Evolutionary conservation across 345 rosid species (phyloP), one percentile per base, ranked within the genome.

Genomic region (Corchorus capsularis): DNA sequence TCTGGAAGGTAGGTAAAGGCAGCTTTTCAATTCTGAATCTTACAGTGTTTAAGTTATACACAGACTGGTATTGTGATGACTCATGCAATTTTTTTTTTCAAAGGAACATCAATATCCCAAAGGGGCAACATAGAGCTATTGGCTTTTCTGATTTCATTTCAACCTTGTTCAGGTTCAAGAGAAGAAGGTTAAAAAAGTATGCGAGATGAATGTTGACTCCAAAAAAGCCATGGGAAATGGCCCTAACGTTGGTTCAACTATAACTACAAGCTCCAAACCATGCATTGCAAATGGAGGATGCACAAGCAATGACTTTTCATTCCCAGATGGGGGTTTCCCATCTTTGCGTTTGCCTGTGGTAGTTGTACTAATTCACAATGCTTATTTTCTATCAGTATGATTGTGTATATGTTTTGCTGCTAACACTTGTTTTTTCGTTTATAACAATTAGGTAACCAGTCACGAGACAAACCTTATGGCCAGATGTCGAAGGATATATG

Each of bases 281-380:
- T 80, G 13, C 74, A 79, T 88, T 70, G 87, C 81, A 37, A 95
- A 90, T 83, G 98, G 97, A 75, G 94, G 86, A 73, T 82, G 79
- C 76, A 71, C 82, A 15, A 80, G 82, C 86, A 88, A 82, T 73
- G 93, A 93, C 78, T 86, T 86, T 79, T 73, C 87, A 14, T 78
- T 90, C 70, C 93, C 93, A 74, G 83, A 85, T 19, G 92, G 94
- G 69, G 92, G 92, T 86, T 79, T 92, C 82, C 86, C 97, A 20
- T 92, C 97, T 50, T 86, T 96, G 69, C 98, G 75, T 55, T 85
- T 96, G 75, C 99, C 99, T 64, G 89, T 87, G 97, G 99, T 96
- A 91, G 87, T 89, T 81, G 83, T 87, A 80, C 83, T 75, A 45
- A 68, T 71, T 64, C 32, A n/a, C 43, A 75, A 46, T 63, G 32